A percentile compares a stretch with the other conserved stretches of the same genome.
Evolutionary conservation across 768 basidiomycete species (phyloP).

Genomic region (Tricholoma sp.): DNA sequence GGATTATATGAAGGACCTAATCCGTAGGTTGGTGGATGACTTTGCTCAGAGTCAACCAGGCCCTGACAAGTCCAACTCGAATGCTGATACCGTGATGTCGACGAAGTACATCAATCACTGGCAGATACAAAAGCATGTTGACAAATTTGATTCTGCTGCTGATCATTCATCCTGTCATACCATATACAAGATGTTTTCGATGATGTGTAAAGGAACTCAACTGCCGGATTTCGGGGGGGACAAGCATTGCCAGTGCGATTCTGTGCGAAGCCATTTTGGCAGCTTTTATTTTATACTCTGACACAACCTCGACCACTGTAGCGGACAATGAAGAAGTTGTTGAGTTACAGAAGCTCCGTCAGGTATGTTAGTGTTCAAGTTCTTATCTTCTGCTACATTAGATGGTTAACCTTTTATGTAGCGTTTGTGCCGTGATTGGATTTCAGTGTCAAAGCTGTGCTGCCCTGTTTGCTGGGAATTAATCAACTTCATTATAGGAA

Average conservation of each 20-base stretch:
- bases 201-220: background rate
- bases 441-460: no score
- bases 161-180: background rate
- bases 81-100: no score
- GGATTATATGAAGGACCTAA: background rate
- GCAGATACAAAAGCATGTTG: background rate
- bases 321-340: background rate
- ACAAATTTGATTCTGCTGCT: background rate
- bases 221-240: background rate
- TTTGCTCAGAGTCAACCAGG: no score
- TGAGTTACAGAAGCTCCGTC: background rate
- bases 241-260: no score
- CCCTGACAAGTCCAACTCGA: no score
- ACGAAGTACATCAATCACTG: background rate
- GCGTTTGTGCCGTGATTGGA: background rate
- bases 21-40: background rate
- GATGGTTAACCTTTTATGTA: background rate
- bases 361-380: background rate
- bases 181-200: background rate
- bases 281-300: background rate
- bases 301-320: background rate
- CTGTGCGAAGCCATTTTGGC: background rate
- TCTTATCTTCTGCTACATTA: background rate
- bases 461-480: no score
- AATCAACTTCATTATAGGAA: no score